Conservation (phyloP, 495 filamentous ascomycete genomes). For the Recurvomyces mirabilis region DNA sequence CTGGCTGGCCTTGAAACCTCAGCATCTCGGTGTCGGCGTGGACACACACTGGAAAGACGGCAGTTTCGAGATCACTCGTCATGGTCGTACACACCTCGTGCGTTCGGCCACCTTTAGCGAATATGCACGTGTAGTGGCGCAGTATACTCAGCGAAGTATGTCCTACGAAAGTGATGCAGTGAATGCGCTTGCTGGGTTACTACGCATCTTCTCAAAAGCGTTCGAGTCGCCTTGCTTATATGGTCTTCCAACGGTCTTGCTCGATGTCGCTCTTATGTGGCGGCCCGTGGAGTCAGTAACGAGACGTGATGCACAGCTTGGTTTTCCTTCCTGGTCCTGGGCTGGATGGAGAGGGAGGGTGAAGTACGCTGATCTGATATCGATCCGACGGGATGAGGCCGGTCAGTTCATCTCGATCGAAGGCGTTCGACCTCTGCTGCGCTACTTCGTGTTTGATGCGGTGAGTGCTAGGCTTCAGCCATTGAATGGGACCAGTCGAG, state of each 20-base stretch:
- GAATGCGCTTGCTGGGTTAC: slow-evolving; percentile 2
- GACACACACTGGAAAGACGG: not conserved
- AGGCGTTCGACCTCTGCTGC: slow-evolving; percentile 3
- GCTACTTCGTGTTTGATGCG: not conserved
- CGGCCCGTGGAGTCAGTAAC: not conserved
- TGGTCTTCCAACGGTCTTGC: not conserved
- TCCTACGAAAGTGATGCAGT: not conserved
- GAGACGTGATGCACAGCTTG: not conserved
- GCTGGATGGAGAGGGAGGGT: slow-evolving; percentile 1
- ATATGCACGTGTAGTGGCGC: not conserved
- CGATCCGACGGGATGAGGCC: not conserved
- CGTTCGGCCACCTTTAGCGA: not conserved
- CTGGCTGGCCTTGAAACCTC: not conserved
- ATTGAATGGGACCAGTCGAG: slow-evolving; percentile 2
- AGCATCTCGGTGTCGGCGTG: slow-evolving; percentile 1
- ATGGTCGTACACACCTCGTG: slow-evolving; percentile 1
- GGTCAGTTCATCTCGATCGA: not conserved
- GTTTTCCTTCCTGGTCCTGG: slow-evolving; percentile 3
- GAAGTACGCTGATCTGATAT: not conserved
- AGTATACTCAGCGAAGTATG: slow-evolving; percentile 2
- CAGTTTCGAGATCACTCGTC: not conserved
- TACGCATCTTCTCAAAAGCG: not conserved
- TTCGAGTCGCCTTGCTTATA: not conserved
- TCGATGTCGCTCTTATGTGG: slow-evolving; percentile 2
- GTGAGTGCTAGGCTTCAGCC: not conserved